Percentiles rank a stretch among this genome's conserved stretches.
Conservation (phyloP, 306 rosid genomes). For the Cucurbita maxima region DNA sequence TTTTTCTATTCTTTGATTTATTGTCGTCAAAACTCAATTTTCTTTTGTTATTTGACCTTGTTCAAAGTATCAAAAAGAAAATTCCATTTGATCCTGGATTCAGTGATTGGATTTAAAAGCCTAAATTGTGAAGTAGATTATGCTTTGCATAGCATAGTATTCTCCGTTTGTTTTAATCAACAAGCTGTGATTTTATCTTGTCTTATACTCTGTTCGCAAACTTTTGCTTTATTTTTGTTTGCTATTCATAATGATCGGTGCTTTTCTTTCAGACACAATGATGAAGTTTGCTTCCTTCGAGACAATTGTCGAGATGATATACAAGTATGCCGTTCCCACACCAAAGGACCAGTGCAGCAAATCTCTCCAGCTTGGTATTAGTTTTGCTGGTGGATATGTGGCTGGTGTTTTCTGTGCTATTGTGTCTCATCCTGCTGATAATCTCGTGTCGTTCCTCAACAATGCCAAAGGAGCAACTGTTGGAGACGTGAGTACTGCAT, state of each 20-base stretch:
- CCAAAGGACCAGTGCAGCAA: conserved; percentile 86
- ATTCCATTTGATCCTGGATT: background rate
- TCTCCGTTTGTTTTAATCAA: background rate
- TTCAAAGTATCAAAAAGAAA: background rate
- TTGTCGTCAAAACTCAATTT: background rate
- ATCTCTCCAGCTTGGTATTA: conserved; percentile 73
- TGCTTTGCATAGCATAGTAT: background rate
- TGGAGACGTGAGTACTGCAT: conserved; percentile 66
- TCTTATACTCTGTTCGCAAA: too few species aligned
- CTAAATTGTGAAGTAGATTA: background rate
- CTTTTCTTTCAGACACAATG: conserved; percentile 62
- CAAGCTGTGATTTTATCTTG: background rate
- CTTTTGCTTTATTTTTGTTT: background rate
- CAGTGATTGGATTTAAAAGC: background rate
- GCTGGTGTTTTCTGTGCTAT: conserved; percentile 91
- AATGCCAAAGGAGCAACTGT: conserved; percentile 95
- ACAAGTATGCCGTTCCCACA: conserved; percentile 58
- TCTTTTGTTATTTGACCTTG: background rate
- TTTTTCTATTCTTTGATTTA: too few species aligned
- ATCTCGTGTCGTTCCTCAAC: conserved; percentile 92
- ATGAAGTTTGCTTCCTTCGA: conserved; percentile 94
- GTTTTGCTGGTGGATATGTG: conserved; percentile 88
- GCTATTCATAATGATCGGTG: background rate
- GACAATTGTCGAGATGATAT: conserved; percentile 68
- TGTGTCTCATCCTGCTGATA: conserved; percentile 96